Base-by-base conservation (phyloP, 306 rosid genomes). In the Glycyrrhiza uralensis region DNA sequence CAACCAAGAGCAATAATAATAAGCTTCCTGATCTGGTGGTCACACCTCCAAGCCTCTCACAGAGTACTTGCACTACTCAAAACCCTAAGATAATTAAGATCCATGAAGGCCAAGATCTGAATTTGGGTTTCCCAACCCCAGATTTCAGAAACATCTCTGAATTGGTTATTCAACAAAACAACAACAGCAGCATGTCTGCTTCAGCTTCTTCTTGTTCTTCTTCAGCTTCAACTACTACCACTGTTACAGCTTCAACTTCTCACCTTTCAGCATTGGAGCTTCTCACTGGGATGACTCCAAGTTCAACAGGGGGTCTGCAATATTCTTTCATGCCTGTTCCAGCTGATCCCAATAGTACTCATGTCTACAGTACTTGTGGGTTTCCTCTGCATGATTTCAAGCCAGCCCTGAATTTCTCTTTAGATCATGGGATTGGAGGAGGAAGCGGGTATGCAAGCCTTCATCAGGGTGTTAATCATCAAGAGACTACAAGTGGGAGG, bases 261-360 rank as follows among this genome's bases (percentile, higher is more conserved):
- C 89, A 79, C 2, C 74, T 78, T 58, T 88, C 97, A 51, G 93
- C 87, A 24, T 20, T 90, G 86, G 90, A 85, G 87, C 87, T 88
- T 75, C 82, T 90, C 23, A 83, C 71, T 52, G 93, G 91, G 12
- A 72, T 86, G 19, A 66, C 89, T 42, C 39, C 78, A 36, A 64
- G 35, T 9, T 76, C 95, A 20, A 88, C 95, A 20, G 86, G 87
- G 61, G 90, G 82, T n/a, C 71, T 90, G 71, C 81, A 35, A 8
- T 35, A 59, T 76, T 78, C 87, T 56, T 86, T 87, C 83, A 54
- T 82, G 81, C 88, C 89, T 3, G 52, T 60, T 15, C 58, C 79
- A 14, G 20, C 33, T 17, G 88, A 89, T 86, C 80, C 85, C 22
- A 59, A 64, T 41, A 13, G 36, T 36, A 20, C 38, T 36, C 11